phyloP scores from a whole-genome alignment of 2,329 filamentous ascomycete species.

The Botrytis sinoallii region DNA sequence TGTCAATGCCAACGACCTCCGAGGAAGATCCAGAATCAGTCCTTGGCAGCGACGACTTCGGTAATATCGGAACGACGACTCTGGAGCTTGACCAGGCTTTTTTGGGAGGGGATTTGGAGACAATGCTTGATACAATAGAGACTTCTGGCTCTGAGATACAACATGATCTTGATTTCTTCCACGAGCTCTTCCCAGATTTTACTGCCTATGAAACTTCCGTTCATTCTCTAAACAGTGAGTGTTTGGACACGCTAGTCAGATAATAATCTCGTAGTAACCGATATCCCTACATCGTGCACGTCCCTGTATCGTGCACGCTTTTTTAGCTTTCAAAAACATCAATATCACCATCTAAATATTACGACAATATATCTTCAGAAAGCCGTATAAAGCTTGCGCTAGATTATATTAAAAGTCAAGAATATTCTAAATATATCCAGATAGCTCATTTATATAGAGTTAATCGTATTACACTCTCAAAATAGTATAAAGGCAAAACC shows the following conservation, averaged over 20 bases:
- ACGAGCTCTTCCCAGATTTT: not conserved
- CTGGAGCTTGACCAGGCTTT: not conserved
- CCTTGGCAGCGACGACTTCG: not conserved
- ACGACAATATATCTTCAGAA: no score
- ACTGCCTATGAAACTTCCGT: not conserved
- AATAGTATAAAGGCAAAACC: no score
- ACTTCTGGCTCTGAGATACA: not conserved
- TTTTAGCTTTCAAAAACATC: no score
- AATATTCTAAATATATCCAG: no score
- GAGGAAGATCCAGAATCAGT: not conserved
- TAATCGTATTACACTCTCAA: no score
- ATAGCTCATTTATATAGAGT: no score
- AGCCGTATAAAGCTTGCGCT: no score
- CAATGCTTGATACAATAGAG: not conserved
- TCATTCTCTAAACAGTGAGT: not conserved
- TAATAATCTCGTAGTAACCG: not conserved
- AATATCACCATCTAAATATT: no score
- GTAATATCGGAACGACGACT: not conserved
- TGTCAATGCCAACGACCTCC: not conserved
- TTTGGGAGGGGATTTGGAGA: not conserved
- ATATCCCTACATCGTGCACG: no score
- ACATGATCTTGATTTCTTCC: not conserved
- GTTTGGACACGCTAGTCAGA: not conserved
- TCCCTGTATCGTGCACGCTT: no score
- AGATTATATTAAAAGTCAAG: no score